Percentiles rank a stretch among this genome's conserved stretches.
phyloP scores from a whole-genome alignment of 108 stramenopile genomes.

The Cyclotella atomus region DNA sequence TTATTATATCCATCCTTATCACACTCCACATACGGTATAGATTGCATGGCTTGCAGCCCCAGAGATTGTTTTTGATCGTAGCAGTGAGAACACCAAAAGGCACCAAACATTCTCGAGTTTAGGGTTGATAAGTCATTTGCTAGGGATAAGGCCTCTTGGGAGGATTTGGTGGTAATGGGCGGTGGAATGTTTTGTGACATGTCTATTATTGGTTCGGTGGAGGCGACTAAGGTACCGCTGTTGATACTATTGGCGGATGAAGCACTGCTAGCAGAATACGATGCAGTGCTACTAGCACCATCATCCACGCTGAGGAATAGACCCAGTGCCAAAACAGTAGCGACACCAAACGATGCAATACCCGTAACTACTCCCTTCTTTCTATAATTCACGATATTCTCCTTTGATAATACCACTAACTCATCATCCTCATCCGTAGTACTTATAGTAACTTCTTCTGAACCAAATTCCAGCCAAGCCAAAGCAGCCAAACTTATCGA shows the following conservation, averaged over 20 bases:
- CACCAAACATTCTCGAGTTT: slow-evolving; percentile 91
- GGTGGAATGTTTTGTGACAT: slow-evolving; percentile 73
- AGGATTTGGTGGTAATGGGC: slow-evolving; percentile 71
- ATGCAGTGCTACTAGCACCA: background rate
- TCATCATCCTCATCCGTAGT: background rate
- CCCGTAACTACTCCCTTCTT: slow-evolving; percentile 38
- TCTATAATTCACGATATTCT: slow-evolving; percentile 3
- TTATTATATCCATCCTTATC: slow-evolving; percentile 74
- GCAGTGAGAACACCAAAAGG: slow-evolving; percentile 96
- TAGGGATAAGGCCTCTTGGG: slow-evolving; percentile 64
- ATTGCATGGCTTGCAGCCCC: slow-evolving; percentile 78
- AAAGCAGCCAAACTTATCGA: slow-evolving; percentile 61
- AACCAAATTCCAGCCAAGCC: slow-evolving; percentile 70
- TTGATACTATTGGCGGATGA: background rate
- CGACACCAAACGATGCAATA: slow-evolving; percentile 47
- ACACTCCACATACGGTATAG: slow-evolving; percentile 90
- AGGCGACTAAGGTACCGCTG: slow-evolving; percentile 42
- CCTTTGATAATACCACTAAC: background rate
- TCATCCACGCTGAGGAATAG: slow-evolving; percentile 39
- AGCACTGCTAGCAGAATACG: background rate
- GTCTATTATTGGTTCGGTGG: slow-evolving; percentile 19
- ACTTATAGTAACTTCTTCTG: slow-evolving; percentile 61
- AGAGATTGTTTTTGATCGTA: slow-evolving; percentile 91
- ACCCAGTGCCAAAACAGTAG: slow-evolving; percentile 38
- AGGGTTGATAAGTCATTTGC: slow-evolving; percentile 62